These are phyloP conservation scores for Maudiozyma turicensis DNA, from an alignment of 805 yeast species.

Conservation along the genomic window DNA sequence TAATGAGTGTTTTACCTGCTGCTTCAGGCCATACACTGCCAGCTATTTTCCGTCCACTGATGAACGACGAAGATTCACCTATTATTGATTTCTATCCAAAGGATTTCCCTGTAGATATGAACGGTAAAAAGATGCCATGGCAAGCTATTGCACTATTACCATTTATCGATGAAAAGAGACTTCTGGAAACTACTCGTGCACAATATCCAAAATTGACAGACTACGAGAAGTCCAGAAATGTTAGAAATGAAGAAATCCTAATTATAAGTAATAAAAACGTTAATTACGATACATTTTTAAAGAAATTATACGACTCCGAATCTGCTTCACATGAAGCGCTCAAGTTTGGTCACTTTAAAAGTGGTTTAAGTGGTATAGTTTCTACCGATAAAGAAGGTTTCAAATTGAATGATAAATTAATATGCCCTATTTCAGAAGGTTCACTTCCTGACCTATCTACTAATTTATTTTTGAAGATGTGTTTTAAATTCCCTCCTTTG, in stretches of 20 bases:
- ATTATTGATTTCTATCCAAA: constrained; percentile 88
- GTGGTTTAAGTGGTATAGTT: constrained; percentile 54
- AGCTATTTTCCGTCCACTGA: constrained; percentile 65
- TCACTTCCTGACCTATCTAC: constrained; percentile 33
- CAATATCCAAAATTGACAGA: constrained; percentile 57
- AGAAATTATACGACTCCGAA: constrained; percentile 23
- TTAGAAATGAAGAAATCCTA: constrained; percentile 59
- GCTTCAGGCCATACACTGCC: constrained; percentile 86
- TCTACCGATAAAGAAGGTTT: constrained; percentile 28
- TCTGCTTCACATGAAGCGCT: constrained; percentile 14
- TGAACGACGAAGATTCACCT: constrained; percentile 71
- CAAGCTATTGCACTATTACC: constrained; percentile 88
- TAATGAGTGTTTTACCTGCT: constrained; percentile 92
- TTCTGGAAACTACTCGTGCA: constrained; percentile 53
- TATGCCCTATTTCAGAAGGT: constrained; percentile 31
- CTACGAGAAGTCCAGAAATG: constrained; percentile 61
- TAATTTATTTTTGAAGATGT: constrained; percentile 34
- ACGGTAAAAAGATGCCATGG: constrained; percentile 92
- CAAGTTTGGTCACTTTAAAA: constrained; percentile 38
- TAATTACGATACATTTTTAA: constrained; percentile 29
- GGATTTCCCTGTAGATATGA: constrained; percentile 85
- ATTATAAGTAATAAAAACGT: constrained; percentile 57
- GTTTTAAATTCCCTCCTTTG: constrained; percentile 42
- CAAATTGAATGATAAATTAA: constrained; percentile 22
- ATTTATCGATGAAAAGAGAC: constrained; percentile 75